Evolutionary conservation across 331 rosid genomes (phyloP).

Genomic region (Pyrus hybrid): DNA sequence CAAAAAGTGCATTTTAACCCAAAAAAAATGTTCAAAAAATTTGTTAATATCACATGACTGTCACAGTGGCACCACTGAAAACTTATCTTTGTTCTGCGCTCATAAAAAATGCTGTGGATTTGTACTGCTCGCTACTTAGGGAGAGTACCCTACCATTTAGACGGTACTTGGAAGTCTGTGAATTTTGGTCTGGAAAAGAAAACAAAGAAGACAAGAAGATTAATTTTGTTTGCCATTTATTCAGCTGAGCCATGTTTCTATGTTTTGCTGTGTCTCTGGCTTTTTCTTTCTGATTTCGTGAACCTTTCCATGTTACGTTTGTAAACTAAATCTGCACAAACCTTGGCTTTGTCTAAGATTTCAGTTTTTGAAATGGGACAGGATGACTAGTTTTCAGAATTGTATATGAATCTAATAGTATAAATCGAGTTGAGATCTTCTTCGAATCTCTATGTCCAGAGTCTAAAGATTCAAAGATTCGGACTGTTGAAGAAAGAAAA

Average conservation of each 20-base stretch:
- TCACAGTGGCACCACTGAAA: too few species aligned
- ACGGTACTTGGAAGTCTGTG: not conserved
- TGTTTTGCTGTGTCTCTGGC: not conserved
- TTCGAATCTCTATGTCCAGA: too few species aligned
- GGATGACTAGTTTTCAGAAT: not conserved
- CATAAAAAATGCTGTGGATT: not conserved
- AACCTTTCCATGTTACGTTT: not conserved
- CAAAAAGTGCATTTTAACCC: too few species aligned
- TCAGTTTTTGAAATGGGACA: not conserved
- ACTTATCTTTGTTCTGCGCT: too few species aligned
- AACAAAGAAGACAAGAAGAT: not conserved
- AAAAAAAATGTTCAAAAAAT: too few species aligned
- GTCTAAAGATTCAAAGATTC: accelerated
- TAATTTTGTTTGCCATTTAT: not conserved
- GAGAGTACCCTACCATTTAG: conserved; percentile 1
- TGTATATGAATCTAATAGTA: not conserved
- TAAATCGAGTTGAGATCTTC: too few species aligned
- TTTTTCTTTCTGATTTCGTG: not conserved
- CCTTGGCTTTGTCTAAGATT: not conserved
- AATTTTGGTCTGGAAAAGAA: not conserved
- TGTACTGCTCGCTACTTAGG: conserved; percentile 13
- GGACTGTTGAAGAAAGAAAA: too few species aligned
- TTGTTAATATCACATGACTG: too few species aligned
- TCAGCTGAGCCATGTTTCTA: conserved; percentile 1
- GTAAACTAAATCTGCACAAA: not conserved